phyloP scores from a whole-genome alignment of 306 rosid species.

The Leucaena leucocephala region DNA sequence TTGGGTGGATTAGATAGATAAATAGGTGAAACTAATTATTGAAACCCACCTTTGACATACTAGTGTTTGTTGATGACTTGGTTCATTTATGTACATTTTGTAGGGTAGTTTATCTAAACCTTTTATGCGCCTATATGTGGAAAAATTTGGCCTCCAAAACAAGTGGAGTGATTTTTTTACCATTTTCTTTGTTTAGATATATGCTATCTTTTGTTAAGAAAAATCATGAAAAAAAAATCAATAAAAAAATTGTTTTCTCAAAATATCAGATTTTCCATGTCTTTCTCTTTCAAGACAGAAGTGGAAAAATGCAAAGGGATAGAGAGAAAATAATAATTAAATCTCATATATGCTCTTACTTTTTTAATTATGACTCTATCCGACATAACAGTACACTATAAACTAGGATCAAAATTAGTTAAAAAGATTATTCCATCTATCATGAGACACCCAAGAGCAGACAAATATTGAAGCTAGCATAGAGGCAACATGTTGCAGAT shows the following conservation, averaged over 20 bases:
- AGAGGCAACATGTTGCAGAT: constrained; percentile 22
- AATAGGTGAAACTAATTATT: background rate
- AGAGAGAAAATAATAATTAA: background rate
- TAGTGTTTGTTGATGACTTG: background rate
- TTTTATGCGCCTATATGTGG: background rate
- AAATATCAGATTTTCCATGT: background rate
- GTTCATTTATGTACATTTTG: background rate
- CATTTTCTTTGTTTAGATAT: background rate
- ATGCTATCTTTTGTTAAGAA: background rate
- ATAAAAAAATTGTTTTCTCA: background rate
- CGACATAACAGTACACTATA: background rate
- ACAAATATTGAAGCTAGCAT: constrained; percentile 22
- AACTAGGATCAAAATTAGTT: background rate
- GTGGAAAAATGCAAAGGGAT: background rate
- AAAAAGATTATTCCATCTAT: background rate
- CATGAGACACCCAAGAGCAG: constrained; percentile 12
- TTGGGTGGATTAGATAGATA: background rate
- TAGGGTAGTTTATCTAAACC: background rate
- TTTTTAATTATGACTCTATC: background rate
- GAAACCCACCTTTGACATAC: background rate
- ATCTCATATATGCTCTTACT: background rate
- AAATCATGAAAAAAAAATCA: background rate
- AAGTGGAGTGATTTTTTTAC: background rate
- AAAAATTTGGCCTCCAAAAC: background rate
- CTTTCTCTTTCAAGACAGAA: background rate